Evolutionary conservation across 2,329 filamentous ascomycete species (phyloP).

Genomic region (Bipolaris bicolor): DNA sequence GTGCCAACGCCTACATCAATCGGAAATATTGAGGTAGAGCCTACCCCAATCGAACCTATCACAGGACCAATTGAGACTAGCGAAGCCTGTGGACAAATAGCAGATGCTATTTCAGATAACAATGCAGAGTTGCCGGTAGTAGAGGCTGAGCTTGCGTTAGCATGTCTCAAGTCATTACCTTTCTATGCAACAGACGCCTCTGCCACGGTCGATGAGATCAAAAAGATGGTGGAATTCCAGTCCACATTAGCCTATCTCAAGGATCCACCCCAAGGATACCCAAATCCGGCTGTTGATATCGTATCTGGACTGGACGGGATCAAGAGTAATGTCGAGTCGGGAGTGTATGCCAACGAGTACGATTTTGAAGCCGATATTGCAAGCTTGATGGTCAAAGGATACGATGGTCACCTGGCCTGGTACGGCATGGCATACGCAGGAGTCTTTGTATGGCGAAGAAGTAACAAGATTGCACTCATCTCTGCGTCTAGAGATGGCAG

Average conservation of each 20-base stretch:
- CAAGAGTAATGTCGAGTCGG: slow-evolving; percentile 35
- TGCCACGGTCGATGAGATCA: slow-evolving; percentile 39
- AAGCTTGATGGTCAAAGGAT: slow-evolving; percentile 37
- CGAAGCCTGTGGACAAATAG: slow-evolving; percentile 38
- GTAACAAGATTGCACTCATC: slow-evolving; percentile 36
- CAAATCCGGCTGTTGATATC: slow-evolving; percentile 50
- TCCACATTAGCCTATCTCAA: slow-evolving; percentile 51
- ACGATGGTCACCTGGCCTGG: slow-evolving; percentile 47
- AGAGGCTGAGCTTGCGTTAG: slow-evolving; percentile 43
- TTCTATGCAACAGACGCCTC: slow-evolving; percentile 35
- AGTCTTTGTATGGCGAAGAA: slow-evolving; percentile 44
- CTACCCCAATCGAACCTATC: slow-evolving; percentile 34
- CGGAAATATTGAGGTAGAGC: slow-evolving; percentile 28
- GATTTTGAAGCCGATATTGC: slow-evolving; percentile 51
- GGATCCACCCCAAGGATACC: slow-evolving; percentile 45
- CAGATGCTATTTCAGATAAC: slow-evolving; percentile 21
- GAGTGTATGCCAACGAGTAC: slow-evolving; percentile 49
- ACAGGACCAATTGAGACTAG: slow-evolving; percentile 40
- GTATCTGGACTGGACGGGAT: slow-evolving; percentile 47
- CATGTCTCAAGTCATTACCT: slow-evolving; percentile 48
- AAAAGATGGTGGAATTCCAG: slow-evolving; percentile 49
- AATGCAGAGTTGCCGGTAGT: slow-evolving; percentile 28
- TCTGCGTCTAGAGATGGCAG: slow-evolving; percentile 42
- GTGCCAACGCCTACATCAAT: slow-evolving; percentile 22
- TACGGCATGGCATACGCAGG: slow-evolving; percentile 47